A percentile compares a stretch with the other conserved stretches of the same genome.
phyloP scores from a whole-genome alignment of 495 filamentous ascomycete genomes.

The Gamarada debralockiae region DNA sequence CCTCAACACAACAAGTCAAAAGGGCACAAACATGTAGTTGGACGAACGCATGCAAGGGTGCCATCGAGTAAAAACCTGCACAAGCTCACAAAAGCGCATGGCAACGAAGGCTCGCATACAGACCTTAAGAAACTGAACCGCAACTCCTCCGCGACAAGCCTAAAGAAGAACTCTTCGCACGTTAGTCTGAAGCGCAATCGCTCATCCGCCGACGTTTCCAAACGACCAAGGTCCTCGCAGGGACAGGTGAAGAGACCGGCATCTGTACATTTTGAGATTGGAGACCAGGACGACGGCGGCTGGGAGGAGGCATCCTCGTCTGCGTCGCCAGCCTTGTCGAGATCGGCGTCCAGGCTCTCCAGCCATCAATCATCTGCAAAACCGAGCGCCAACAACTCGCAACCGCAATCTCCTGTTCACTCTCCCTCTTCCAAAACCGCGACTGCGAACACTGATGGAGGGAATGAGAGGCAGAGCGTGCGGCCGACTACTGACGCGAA shows the following conservation, averaged over 20 bases:
- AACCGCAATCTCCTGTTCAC: constrained; percentile 26
- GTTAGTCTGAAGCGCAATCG: constrained; percentile 36
- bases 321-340: constrained; percentile 48
- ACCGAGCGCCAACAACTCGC: constrained; percentile 24
- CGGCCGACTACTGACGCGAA: constrained; percentile 21
- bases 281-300: constrained; percentile 32
- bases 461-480: constrained; percentile 11
- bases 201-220: constrained; percentile 26
- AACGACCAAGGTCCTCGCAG: constrained; percentile 39
- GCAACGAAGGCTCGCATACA: constrained; percentile 16
- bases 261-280: constrained; percentile 30
- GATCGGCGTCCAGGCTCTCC: constrained; percentile 36
- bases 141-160: constrained; percentile 31
- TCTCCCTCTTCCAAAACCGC: constrained; percentile 13
- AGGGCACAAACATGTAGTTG: constrained; percentile 24
- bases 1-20: constrained; percentile 16
- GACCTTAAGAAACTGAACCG: constrained; percentile 28
- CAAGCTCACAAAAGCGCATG: constrained; percentile 22
- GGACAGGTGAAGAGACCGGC: constrained; percentile 40
- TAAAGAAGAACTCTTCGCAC: constrained; percentile 46
- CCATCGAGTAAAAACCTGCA: constrained; percentile 21
- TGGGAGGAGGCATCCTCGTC: constrained; percentile 55
- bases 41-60: constrained; percentile 17
- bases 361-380: constrained; percentile 23
- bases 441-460: constrained; percentile 13